Base-by-base conservation (phyloP, 306 rosid species). In the Nissolia schottii region DNA sequence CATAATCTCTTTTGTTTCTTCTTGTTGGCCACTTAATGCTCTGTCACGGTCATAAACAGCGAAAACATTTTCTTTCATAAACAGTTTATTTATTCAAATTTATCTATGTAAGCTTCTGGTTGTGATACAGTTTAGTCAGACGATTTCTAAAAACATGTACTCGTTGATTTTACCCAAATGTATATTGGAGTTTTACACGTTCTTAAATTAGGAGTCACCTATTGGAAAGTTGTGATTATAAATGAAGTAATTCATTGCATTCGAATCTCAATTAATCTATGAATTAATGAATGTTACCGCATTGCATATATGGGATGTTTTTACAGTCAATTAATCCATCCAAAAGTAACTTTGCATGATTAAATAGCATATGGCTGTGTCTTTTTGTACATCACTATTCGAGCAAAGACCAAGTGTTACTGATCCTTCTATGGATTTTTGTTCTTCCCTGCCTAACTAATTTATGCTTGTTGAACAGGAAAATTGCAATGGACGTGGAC, bases 391-490 rank as follows among this genome's bases (percentile, higher is more conserved):
- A 13, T 24, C 23, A 45, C 1, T 11, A 0, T 18, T 27, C 1
- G 13, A 27, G 16, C 20, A 49, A 43, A 31, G 27, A 59, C 3
- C 2, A 20, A 7, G 16, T 41, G 63, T 60, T 43, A 38, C 34
- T 51, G 16, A 19, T 35, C n/a, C n/a, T 46, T 15, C 24, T 4
- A 10, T 5, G 25, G 20, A 2, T 34, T 18, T 41, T 57, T 23
- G 2, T 2, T 25, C 10, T 64, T 76, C 23, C 18, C 6, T 25
- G 23, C 41, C 46, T 25, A 34, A 35, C 51, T 50, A 41, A 14
- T n/a, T 32, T 60, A 15, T 80, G 28, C 68, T 61, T 9, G 23
- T 46, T 65, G 13, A 75, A 4, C 82, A 88, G 96, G 76, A 74
- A 43, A 43, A 83, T 74, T 55, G 85, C 71, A 34, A 8, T 24